Percentiles rank a stretch among this genome's conserved stretches.
phyloP scores from a whole-genome alignment of 1,284 basidiomycete species.

The Trametes hirsuta region DNA sequence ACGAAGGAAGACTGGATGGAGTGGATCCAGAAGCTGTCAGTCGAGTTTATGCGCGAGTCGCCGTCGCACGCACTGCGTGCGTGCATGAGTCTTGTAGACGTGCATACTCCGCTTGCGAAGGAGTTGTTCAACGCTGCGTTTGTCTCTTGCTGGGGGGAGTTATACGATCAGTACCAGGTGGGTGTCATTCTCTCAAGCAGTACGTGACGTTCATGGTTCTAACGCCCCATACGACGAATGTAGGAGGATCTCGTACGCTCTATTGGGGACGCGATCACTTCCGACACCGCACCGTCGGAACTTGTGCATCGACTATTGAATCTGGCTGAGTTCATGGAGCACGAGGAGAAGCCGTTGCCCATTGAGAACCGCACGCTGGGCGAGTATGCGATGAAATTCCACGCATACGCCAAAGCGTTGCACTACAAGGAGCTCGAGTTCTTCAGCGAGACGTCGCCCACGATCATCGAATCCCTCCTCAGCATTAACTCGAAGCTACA shows the following conservation, averaged over 20 bases:
- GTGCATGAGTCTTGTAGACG: slow-evolving; percentile 92
- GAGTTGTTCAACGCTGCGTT: slow-evolving; percentile 99
- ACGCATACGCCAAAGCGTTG: slow-evolving; percentile 96
- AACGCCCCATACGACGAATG: neutral
- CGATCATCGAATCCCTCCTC: slow-evolving; percentile 94
- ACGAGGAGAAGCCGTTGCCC: slow-evolving; percentile 95
- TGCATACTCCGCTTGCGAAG: slow-evolving; percentile 89
- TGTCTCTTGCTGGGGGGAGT: slow-evolving; percentile 95
- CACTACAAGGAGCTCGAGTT: slow-evolving; percentile 99
- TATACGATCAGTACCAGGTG: slow-evolving; percentile 96
- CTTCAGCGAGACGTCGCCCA: slow-evolving; percentile 86
- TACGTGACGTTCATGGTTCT: neutral
- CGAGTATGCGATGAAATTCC: slow-evolving; percentile 92
- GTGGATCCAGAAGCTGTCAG: slow-evolving; percentile 93
- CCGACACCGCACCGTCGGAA: slow-evolving; percentile 80
- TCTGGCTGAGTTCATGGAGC: slow-evolving; percentile 99
- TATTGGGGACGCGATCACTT: slow-evolving; percentile 90
- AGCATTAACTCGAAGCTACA: slow-evolving; percentile 97
- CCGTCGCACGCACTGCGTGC: slow-evolving; percentile 97
- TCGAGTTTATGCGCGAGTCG: slow-evolving; percentile 98
- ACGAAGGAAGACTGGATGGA: slow-evolving; percentile 93
- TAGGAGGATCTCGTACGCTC: slow-evolving; percentile 95
- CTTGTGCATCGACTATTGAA: slow-evolving; percentile 94
- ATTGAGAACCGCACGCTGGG: slow-evolving; percentile 95
- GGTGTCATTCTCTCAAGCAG: neutral